phyloP scores from a whole-genome alignment of 345 rosid genomes.

The Cochlearia excelsa region DNA sequence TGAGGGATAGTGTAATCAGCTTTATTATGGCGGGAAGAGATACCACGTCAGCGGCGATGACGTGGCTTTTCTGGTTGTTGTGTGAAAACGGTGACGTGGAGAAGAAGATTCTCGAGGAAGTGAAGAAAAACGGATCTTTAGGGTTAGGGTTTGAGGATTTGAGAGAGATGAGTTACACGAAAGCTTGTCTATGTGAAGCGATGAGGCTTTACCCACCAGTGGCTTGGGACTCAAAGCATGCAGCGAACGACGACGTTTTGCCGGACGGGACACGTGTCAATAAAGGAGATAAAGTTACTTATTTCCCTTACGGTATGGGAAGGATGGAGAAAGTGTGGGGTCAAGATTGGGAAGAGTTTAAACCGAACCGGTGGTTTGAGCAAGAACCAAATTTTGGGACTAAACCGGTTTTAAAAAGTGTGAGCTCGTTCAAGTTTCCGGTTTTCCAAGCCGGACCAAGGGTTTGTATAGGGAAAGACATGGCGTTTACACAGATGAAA shows the following conservation, averaged over 20 bases:
- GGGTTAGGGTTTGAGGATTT: conserved; percentile 39
- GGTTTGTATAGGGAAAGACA: conserved; percentile 68
- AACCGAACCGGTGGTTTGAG: conserved; percentile 54
- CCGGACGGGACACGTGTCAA: conserved; percentile 62
- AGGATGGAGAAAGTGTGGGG: conserved; percentile 79
- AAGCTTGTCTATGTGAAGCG: conserved; percentile 63
- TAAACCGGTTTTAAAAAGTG: conserved; percentile 36
- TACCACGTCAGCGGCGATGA: conserved; percentile 64
- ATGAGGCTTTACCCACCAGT: conserved; percentile 77
- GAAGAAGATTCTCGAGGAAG: conserved; percentile 39
- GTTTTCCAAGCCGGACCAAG: conserved; percentile 80
- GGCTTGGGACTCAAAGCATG: conserved; percentile 70
- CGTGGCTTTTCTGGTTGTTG: conserved; percentile 73
- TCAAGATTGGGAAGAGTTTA: conserved; percentile 53
- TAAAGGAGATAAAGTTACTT: conserved; percentile 57
- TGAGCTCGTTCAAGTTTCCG: conserved; percentile 55
- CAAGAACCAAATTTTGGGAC: conserved; percentile 22
- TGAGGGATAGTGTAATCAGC: conserved; percentile 60
- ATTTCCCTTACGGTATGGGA: conserved; percentile 70
- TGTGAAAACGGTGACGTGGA: conserved; percentile 37
- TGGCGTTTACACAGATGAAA: conserved; percentile 76
- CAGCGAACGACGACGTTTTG: conserved; percentile 46
- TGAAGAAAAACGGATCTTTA: conserved; percentile 20
- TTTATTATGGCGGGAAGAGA: conserved; percentile 73
- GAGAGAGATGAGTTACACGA: conserved; percentile 49